A percentile compares a stretch with the other conserved stretches of the same genome.
phyloP scores from a whole-genome alignment of 768 basidiomycete species.

The Punctularia strigosozonata region DNA sequence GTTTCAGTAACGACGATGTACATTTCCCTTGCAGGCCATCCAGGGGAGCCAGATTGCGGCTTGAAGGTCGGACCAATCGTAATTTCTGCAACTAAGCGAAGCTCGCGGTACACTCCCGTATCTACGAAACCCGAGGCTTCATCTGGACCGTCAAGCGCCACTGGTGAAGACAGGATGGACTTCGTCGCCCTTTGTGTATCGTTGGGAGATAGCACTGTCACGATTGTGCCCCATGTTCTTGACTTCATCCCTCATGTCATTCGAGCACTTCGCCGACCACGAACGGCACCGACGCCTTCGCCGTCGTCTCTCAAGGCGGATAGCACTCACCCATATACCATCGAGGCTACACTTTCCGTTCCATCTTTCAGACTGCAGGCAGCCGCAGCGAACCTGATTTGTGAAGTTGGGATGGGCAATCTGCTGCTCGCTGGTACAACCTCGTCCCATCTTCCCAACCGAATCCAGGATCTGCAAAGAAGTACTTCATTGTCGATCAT shows the following conservation, averaged over 20 bases:
- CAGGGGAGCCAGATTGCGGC: no score
- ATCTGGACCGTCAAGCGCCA: no score
- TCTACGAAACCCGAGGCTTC: no score
- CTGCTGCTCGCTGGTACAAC: conserved; percentile 26
- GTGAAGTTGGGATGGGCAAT: conserved; percentile 41
- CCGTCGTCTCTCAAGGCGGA: conserved; percentile 6
- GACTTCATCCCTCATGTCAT: conserved; percentile 1
- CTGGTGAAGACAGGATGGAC: no score
- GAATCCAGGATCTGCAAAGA: conserved; percentile 14
- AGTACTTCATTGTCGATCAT: conserved; percentile 23
- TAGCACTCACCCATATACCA: conserved; percentile 2
- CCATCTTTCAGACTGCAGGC: conserved; percentile 42
- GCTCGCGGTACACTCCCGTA: no score
- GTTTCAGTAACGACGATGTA: no score
- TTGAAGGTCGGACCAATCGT: no score
- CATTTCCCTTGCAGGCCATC: no score
- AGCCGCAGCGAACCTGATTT: conserved; percentile 56
- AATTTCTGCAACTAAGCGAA: no score
- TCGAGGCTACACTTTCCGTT: conserved; percentile 30
- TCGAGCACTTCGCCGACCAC: conserved; percentile 3
- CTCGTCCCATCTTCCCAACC: conserved; percentile 13
- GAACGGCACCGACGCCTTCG: conserved; percentile 9
- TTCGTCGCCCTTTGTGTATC: no score
- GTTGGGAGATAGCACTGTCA: conserved; percentile 6
- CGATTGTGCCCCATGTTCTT: conserved; percentile 5